Percentiles rank a stretch among this genome's conserved stretches.
Evolutionary conservation across 495 filamentous ascomycete genomes (phyloP).

Genomic region (Cladorrhinum samala): DNA sequence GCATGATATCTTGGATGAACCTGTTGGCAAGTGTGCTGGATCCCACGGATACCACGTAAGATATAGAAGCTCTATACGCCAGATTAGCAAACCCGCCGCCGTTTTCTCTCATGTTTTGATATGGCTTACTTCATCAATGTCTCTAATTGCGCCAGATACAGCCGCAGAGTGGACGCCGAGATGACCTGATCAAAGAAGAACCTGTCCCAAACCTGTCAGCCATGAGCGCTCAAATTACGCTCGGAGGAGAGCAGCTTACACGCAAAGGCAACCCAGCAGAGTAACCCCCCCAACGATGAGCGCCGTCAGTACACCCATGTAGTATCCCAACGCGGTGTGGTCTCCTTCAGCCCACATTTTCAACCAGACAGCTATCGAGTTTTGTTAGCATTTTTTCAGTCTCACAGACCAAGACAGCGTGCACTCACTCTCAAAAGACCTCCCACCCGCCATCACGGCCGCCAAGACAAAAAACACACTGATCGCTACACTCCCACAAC

Average conservation of each 20-base stretch:
- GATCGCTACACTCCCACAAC: neutral
- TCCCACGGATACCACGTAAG: constrained; percentile 5
- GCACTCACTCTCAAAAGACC: constrained; percentile 7
- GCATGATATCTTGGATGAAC: constrained; percentile 9
- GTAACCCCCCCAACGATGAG: constrained; percentile 7
- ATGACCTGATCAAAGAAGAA: constrained; percentile 7
- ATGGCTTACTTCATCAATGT: constrained; percentile 10
- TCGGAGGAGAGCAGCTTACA: too few relatives aligned
- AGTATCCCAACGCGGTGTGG: neutral
- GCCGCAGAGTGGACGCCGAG: neutral
- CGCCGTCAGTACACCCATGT: constrained; percentile 5
- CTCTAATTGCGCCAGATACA: constrained; percentile 5
- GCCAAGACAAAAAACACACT: constrained; percentile 3
- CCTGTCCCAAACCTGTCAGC: neutral
- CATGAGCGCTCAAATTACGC: too few relatives aligned
- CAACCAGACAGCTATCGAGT: constrained; percentile 3
- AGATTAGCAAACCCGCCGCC: neutral
- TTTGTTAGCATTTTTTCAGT: neutral
- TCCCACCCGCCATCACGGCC: constrained; percentile 1
- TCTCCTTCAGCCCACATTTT: constrained; percentile 7
- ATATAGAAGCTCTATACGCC: neutral
- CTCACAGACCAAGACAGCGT: neutral
- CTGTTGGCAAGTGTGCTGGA: constrained; percentile 6
- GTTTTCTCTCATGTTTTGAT: too few relatives aligned
- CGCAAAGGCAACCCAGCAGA: constrained; percentile 2